Conservation (phyloP, 2,329 filamentous ascomycete genomes). For the Fusarium liriodendri region DNA sequence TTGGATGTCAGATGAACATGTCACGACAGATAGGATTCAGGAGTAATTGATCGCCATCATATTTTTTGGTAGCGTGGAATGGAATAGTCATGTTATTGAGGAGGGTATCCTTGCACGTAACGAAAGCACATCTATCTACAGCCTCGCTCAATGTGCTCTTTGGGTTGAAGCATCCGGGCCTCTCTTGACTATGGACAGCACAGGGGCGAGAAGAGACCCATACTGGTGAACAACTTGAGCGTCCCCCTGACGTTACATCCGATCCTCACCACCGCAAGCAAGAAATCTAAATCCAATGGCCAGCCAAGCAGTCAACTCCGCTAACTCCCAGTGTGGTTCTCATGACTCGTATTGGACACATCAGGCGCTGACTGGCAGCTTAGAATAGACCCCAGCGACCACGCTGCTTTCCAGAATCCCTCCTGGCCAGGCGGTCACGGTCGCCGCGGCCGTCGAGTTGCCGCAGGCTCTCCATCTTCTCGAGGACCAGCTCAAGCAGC, state of each 20-base stretch:
- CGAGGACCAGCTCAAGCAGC: slow-evolving; percentile 88
- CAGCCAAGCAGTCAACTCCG: slow-evolving; percentile 42
- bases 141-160: slow-evolving; percentile 17
- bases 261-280: slow-evolving; percentile 12
- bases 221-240: not conserved
- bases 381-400: slow-evolving; percentile 64
- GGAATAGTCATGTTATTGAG: slow-evolving; percentile 38
- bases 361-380: slow-evolving; percentile 12
- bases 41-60: not conserved
- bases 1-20: not conserved
- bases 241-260: slow-evolving; percentile 1
- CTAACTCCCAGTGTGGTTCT: slow-evolving; percentile 43
- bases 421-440: slow-evolving; percentile 58
- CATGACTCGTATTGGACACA: slow-evolving; percentile 40
- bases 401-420: slow-evolving; percentile 53
- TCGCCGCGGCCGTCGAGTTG: slow-evolving; percentile 84
- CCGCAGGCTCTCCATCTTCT: slow-evolving; percentile 93
- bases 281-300: slow-evolving; percentile 41
- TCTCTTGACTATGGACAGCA: slow-evolving; percentile 1
- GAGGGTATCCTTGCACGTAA: slow-evolving; percentile 45
- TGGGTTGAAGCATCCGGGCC: not conserved
- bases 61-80: slow-evolving; percentile 1
- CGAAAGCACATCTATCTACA: slow-evolving; percentile 36
- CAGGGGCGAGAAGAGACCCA: not conserved
- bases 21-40: not conserved